Percentiles rank a stretch among this genome's conserved stretches.
Evolutionary conservation across 169 alveolate genomes (phyloP).

Genomic region (Eimeria acervulina): DNA sequence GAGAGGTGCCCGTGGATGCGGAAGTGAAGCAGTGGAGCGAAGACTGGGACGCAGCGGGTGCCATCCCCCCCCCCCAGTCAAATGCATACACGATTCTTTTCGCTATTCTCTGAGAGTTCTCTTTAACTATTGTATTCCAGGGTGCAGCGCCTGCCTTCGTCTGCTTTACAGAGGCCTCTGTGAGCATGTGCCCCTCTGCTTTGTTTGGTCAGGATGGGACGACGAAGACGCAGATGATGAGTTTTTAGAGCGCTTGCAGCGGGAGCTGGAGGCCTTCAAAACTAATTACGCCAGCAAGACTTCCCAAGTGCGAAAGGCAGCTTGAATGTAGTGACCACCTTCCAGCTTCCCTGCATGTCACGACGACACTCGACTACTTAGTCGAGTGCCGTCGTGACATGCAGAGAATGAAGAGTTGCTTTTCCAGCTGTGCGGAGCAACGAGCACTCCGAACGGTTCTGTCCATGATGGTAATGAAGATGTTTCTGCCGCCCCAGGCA

Average conservation of each 20-base stretch:
- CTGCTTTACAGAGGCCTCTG: background rate
- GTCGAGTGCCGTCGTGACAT: background rate
- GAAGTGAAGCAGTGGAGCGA: constrained; percentile 86
- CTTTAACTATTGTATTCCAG: background rate
- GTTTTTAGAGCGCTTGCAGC: constrained; percentile 83
- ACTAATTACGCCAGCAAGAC: constrained; percentile 42
- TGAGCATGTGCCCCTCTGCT: background rate
- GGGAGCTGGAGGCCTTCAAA: constrained; percentile 83
- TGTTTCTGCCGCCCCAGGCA: background rate
- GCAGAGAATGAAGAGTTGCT: background rate
- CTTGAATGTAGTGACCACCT: background rate
- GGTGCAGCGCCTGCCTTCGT: no score
- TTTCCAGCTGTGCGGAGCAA: background rate
- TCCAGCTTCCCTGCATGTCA: background rate
- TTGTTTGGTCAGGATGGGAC: constrained; percentile 83
- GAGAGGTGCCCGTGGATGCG: constrained; percentile 81
- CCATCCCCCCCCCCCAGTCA: background rate
- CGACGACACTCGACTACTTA: no score
- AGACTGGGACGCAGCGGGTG: constrained; percentile 86
- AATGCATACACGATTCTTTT: background rate
- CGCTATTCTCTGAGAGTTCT: background rate
- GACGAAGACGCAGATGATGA: constrained; percentile 85
- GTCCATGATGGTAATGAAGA: background rate
- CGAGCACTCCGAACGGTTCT: background rate
- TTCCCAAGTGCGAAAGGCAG: constrained; percentile 65